phyloP scores from a whole-genome alignment of 2,329 filamentous ascomycete genomes.

The Emergomyces africanus region DNA sequence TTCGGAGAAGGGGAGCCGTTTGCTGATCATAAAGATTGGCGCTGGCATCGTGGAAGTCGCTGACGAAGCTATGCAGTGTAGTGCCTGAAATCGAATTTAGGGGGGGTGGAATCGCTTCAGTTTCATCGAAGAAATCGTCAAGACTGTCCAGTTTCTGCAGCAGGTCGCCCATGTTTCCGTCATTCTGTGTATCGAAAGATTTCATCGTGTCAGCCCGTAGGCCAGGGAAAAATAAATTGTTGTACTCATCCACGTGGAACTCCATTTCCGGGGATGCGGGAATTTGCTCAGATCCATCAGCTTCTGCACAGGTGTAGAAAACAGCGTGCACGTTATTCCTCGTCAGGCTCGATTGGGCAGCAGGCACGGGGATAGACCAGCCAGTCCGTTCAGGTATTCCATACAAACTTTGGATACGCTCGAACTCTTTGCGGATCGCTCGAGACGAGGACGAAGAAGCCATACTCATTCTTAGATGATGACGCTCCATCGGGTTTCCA shows the following conservation, averaged over 20 bases:
- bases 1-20: constrained; percentile 77
- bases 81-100: constrained; percentile 24
- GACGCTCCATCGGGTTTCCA: constrained; percentile 80
- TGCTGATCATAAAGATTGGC: constrained; percentile 87
- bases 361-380: constrained; percentile 91
- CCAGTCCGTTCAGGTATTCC: constrained; percentile 92
- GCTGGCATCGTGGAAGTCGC: constrained; percentile 56
- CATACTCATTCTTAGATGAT: constrained; percentile 97
- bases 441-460: constrained; percentile 67
- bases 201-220: constrained; percentile 85
- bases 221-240: constrained; percentile 60
- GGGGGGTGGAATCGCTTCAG: constrained; percentile 47
- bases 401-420: constrained; percentile 85
- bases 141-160: constrained; percentile 66
- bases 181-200: constrained; percentile 56
- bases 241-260: constrained; percentile 80
- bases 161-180: constrained; percentile 65
- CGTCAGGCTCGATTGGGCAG: constrained; percentile 74
- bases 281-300: constrained; percentile 47
- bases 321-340: constrained; percentile 88
- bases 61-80: constrained; percentile 39
- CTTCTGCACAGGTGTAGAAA: constrained; percentile 81
- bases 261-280: constrained; percentile 70
- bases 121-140: constrained; percentile 70
- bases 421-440: constrained; percentile 83